Conservation (phyloP, 2,329 filamentous ascomycete species). For the Elsinoe australis region DNA sequence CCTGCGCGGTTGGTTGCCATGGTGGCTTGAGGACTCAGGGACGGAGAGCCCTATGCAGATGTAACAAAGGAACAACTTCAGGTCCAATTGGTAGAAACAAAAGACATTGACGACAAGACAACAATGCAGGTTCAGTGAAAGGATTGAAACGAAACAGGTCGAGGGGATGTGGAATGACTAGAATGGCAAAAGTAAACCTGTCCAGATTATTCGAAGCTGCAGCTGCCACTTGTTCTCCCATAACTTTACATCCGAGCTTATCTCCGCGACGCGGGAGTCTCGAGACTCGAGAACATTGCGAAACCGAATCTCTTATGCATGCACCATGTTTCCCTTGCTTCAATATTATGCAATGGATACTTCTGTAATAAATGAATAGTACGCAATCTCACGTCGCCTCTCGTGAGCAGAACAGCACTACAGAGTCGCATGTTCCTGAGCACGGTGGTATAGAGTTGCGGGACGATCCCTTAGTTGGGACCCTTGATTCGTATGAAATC, state of each 20-base stretch:
- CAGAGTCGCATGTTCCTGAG: too few relatives aligned
- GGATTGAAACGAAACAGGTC: slow-evolving; percentile 4
- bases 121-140: neutral
- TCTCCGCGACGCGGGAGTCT: neutral
- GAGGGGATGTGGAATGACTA: neutral
- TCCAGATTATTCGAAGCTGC: slow-evolving; percentile 10
- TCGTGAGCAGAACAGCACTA: too few relatives aligned
- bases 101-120: neutral
- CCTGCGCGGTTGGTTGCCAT: neutral
- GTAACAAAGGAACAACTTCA: slow-evolving; percentile 1
- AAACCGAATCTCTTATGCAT: neutral
- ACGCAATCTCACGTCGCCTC: too few relatives aligned
- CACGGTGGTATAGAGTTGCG: too few relatives aligned
- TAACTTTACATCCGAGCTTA: slow-evolving; percentile 3
- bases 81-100: neutral
- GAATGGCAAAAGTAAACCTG: slow-evolving; percentile 6
- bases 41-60: neutral
- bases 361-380: too few relatives aligned
- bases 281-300: neutral
- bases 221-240: slow-evolving; percentile 10
- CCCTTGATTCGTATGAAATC: too few relatives aligned
- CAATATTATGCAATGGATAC: too few relatives aligned
- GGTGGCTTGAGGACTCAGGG: neutral
- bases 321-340: neutral
- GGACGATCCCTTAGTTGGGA: too few relatives aligned